Evolutionary conservation across 345 rosid genomes (phyloP).

Genomic region (Salix arbutifolia): DNA sequence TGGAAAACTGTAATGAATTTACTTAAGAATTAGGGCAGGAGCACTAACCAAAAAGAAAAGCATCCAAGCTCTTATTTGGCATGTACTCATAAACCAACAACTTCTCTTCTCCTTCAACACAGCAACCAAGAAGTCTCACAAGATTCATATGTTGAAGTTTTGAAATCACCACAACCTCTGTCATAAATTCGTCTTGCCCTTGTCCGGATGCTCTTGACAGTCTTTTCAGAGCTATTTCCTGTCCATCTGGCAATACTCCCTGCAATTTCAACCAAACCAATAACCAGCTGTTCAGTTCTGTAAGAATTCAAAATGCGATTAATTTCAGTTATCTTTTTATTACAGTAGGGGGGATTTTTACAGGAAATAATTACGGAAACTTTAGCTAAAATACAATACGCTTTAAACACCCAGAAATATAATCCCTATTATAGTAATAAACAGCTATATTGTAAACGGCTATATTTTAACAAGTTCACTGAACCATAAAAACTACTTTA

Average conservation of each 20-base stretch:
- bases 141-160: constrained; percentile 40
- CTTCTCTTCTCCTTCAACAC: constrained; percentile 32
- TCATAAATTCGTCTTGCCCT: constrained; percentile 36
- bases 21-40: background rate
- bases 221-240: constrained; percentile 40
- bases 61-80: constrained; percentile 38
- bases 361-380: too few relatives aligned
- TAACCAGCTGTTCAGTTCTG: background rate
- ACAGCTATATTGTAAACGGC: too few relatives aligned
- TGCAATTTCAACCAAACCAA: background rate
- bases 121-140: constrained; percentile 35
- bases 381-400: too few relatives aligned
- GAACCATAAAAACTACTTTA: background rate
- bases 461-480: too few relatives aligned
- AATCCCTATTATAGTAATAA: too few relatives aligned
- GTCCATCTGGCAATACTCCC: constrained; percentile 28
- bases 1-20: background rate
- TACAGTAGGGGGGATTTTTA: too few relatives aligned
- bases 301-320: too few relatives aligned
- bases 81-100: constrained; percentile 35
- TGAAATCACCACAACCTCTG: constrained; percentile 36
- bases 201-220: constrained; percentile 26
- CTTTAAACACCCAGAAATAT: too few relatives aligned
- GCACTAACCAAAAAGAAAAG: constrained; percentile 3
- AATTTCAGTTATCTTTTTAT: too few relatives aligned